Evolutionary conservation across 192 early-diverging fungal species (phyloP), one percentile per base, ranked within the genome.

Genomic region (Rhizoclosmatium globosum): DNA sequence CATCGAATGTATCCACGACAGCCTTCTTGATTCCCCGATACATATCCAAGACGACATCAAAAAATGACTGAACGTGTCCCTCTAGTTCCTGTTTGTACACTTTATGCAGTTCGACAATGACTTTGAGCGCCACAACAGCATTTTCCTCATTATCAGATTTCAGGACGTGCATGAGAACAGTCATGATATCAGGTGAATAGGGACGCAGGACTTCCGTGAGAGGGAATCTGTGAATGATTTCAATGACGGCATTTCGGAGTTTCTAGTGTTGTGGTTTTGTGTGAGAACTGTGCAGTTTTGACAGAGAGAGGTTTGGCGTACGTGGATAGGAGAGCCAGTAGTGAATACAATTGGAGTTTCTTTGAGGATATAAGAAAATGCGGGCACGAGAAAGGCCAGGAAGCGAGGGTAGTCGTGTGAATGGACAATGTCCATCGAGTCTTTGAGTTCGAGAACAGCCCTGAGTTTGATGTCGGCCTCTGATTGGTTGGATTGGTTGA

Each of bases 91-190:
- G 80, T 57, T 94, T 94, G 78, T 92, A 97, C 41, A 88, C 89
- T 74, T 96, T 94, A 79, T 99, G 96, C 68, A 99, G 87, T 74
- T 99, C 98, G 64, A 96, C 94, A 66, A 99, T 94, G 48, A 97
- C 94, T 80, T 98, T 98, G 38, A 99, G 85, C 76, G 94, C 93
- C 1, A 96, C 87, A 19, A 95, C 94, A 4, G 93, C 97, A 76
- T 98, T 99, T n/a, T 99, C 98, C 82, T 99, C 98, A 79, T 99
- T 98, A 79, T 99, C 98, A 31, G 89, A 87, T 70, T 87, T 87
- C 17, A 99, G 87, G 17, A 98, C 85, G 47, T 92, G 80, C 87
- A 99, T 79, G 17, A 90, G 90, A 17, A 91, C 85, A 43, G 88
- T 89, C 70, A 95, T 91, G 56, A 99, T 78, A 19, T 96, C 93